A percentile compares a stretch with the other conserved stretches of the same genome.
These are phyloP conservation scores for Acorus calamus DNA, from an alignment of 106 monocot genomes.

Conservation along the genomic window DNA sequence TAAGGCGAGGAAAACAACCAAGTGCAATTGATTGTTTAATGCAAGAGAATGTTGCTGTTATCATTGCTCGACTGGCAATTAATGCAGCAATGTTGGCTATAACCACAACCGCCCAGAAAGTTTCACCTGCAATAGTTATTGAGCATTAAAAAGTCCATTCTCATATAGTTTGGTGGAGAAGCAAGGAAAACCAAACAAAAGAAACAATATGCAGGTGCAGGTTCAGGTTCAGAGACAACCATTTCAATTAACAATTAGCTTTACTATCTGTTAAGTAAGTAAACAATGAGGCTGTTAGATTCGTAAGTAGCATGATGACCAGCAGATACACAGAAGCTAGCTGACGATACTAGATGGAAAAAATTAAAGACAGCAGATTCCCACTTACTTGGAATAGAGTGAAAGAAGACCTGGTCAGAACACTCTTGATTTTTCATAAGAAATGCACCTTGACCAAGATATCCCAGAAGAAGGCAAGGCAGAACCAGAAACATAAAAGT, in stretches of 20 bases:
- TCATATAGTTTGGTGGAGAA: background rate
- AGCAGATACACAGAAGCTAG: no score
- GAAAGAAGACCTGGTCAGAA: conserved; percentile 73
- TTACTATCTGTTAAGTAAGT: no score
- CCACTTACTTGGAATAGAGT: conserved; percentile 71
- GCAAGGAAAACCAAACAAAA: conserved; percentile 5
- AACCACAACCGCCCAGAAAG: conserved; percentile 73
- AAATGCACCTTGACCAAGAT: conserved; percentile 90
- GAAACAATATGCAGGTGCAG: background rate
- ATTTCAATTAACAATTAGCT: no score
- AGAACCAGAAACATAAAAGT: conserved; percentile 79
- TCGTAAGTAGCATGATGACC: no score
- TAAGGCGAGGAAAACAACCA: conserved; percentile 87
- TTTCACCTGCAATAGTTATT: conserved; percentile 27
- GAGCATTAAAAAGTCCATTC: background rate
- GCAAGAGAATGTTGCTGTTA: conserved; percentile 79
- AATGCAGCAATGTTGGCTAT: conserved; percentile 78
- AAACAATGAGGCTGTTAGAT: no score
- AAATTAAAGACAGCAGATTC: background rate
- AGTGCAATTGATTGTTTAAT: conserved; percentile 87
- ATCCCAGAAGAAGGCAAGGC: conserved; percentile 82
- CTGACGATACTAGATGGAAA: background rate
- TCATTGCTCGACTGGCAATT: conserved; percentile 87
- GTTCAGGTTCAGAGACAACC: no score
- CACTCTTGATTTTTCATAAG: conserved; percentile 56